Conservation (phyloP, 352 stramenopile species). For the Globisporangium splendens region DNA sequence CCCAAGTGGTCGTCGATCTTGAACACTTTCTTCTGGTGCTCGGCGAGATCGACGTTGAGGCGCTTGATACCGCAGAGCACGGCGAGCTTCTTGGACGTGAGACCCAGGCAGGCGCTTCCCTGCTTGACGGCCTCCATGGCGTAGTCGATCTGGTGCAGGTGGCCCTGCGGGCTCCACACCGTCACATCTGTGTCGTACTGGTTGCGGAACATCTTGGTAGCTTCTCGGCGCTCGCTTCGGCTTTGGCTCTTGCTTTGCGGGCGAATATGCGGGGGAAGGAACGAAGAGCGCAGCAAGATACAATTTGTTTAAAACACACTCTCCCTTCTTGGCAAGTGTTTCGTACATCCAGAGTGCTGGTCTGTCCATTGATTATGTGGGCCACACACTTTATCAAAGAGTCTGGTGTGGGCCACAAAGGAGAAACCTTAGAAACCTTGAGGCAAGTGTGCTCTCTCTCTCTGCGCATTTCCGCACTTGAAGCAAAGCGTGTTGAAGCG, state of each 20-base stretch:
- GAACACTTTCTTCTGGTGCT: constrained; percentile 98
- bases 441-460: background rate
- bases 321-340: constrained; percentile 9
- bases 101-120: constrained; percentile 94
- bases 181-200: constrained; percentile 99
- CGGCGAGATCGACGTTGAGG: constrained; percentile 87
- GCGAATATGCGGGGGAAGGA: constrained; percentile 21
- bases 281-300: background rate
- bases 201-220: constrained; percentile 95
- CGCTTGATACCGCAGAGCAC: constrained; percentile 91
- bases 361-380: constrained; percentile 16
- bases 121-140: constrained; percentile 96
- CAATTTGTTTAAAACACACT: constrained; percentile 25
- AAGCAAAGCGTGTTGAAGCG: background rate
- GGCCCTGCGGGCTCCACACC: constrained; percentile 98
- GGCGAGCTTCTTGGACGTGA: constrained; percentile 92
- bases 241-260: constrained; percentile 11
- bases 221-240: constrained; percentile 2
- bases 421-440: background rate
- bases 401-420: constrained; percentile 7
- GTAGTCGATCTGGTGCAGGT: constrained; percentile 98
- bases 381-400: constrained; percentile 7
- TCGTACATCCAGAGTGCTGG: background rate
- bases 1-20: constrained; percentile 99
- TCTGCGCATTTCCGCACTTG: background rate